Conservation (phyloP, 2,329 filamentous ascomycete genomes). For the Xenoacremonium recifei region DNA sequence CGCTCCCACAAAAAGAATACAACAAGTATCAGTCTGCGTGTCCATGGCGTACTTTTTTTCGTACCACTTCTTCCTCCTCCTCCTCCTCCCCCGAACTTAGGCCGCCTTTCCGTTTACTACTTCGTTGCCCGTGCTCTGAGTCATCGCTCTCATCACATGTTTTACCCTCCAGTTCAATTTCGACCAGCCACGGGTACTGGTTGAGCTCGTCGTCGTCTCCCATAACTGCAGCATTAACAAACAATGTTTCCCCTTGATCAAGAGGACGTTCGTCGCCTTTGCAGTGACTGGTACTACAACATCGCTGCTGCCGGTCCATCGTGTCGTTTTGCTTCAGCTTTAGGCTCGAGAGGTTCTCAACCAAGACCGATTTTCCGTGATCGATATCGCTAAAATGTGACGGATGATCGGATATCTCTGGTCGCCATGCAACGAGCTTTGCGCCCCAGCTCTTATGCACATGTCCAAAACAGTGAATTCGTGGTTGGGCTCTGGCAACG, state of each 20-base stretch:
- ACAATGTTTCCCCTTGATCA: constrained; percentile 10
- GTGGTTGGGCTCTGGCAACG: constrained; percentile 23
- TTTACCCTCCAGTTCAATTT: constrained; percentile 19
- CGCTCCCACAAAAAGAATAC: too few species aligned
- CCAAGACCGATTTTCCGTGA: constrained; percentile 36
- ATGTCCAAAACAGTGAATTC: constrained; percentile 37
- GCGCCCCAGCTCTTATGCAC: constrained; percentile 33
- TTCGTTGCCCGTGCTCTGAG: too few species aligned
- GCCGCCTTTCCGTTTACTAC: too few species aligned
- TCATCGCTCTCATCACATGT: too few species aligned
- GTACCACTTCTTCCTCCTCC: too few species aligned
- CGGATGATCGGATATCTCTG: constrained; percentile 18
- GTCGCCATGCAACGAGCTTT: constrained; percentile 46
- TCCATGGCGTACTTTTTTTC: too few species aligned
- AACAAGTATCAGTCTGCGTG: too few species aligned
- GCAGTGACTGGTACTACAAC: constrained; percentile 8
- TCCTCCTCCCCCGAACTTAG: too few species aligned
- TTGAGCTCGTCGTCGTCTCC: not conserved
- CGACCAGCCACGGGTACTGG: constrained; percentile 15
- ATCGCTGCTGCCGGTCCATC: not conserved
- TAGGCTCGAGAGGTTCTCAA: constrained; percentile 30
- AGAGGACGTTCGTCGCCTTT: not conserved
- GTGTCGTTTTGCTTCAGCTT: not conserved
- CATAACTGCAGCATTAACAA: constrained; percentile 20
- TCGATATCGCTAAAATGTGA: constrained; percentile 48